Evolutionary conservation across 2,329 filamentous ascomycete genomes (phyloP).

Genomic region (Ophiocordyceps camponoti-leonardi): DNA sequence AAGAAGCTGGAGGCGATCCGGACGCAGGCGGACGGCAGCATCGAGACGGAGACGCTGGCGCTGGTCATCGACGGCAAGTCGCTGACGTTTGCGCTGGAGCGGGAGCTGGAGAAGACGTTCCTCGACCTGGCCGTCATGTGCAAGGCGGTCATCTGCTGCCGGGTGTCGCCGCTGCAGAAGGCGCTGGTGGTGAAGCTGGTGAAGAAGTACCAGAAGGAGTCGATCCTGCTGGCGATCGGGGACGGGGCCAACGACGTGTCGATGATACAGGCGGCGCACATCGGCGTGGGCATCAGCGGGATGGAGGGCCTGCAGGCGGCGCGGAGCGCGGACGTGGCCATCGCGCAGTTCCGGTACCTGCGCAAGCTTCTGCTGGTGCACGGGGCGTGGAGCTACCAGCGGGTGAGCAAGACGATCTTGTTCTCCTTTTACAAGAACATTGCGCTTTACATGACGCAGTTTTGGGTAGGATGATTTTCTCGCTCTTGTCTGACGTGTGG

Average conservation of each 20-base stretch:
- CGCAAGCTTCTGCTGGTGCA: constrained; percentile 90
- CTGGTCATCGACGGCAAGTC: constrained; percentile 94
- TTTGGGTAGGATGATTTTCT: constrained; percentile 53
- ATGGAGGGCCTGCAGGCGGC: constrained; percentile 94
- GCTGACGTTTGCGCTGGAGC: constrained; percentile 81
- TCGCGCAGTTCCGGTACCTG: constrained; percentile 88
- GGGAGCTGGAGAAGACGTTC: constrained; percentile 84
- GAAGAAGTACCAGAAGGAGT: constrained; percentile 76
- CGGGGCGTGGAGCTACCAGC: constrained; percentile 93
- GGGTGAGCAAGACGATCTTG: constrained; percentile 89
- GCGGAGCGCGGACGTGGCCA: constrained; percentile 85
- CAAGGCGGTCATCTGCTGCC: constrained; percentile 97
- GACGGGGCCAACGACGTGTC: constrained; percentile 99
- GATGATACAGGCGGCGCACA: constrained; percentile 98
- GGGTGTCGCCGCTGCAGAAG: constrained; percentile 93
- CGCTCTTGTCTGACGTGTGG: too few relatives aligned
- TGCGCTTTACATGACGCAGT: constrained; percentile 95
- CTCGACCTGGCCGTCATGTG: constrained; percentile 87
- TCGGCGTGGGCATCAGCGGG: constrained; percentile 93
- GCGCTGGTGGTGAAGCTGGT: constrained; percentile 95
- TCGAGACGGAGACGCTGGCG: constrained; percentile 74
- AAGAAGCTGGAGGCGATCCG: constrained; percentile 89
- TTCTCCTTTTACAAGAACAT: constrained; percentile 99
- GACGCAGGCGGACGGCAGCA: constrained; percentile 59
- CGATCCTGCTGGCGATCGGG: constrained; percentile 86